phyloP scores from a whole-genome alignment of 805 yeast species.

The Wickerhamomyces sydowiorum region DNA sequence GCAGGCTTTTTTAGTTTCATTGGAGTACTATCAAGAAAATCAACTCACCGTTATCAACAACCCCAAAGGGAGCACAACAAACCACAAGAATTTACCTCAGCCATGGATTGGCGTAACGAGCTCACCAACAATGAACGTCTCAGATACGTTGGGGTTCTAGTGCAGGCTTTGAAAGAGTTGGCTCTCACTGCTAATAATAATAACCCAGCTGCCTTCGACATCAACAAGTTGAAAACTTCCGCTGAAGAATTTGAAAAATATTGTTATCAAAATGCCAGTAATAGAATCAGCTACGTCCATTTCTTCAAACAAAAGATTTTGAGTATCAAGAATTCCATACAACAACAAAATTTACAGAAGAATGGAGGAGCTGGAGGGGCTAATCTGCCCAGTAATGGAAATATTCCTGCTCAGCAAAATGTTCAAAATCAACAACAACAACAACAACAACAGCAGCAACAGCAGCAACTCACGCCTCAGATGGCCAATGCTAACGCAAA shows the following conservation, averaged over 20 bases:
- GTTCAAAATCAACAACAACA: constrained; percentile 13
- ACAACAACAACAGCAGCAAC: constrained; percentile 21
- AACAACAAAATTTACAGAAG: constrained; percentile 22
- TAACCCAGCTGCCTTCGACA: constrained; percentile 20
- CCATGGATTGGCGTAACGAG: constrained; percentile 23
- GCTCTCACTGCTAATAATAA: constrained; percentile 10
- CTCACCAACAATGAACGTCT: constrained; percentile 17
- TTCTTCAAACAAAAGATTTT: constrained; percentile 28
- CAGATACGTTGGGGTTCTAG: constrained; percentile 17
- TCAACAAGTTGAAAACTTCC: constrained; percentile 40
- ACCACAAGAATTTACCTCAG: too few relatives aligned
- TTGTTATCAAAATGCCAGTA: constrained; percentile 51
- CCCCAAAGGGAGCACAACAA: too few relatives aligned
- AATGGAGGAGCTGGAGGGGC: constrained; percentile 37
- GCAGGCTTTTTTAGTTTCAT: too few relatives aligned
- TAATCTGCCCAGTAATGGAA: constrained; percentile 34
- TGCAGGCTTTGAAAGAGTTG: constrained; percentile 19
- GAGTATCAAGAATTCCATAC: constrained; percentile 17
- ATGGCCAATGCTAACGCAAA: constrained; percentile 16
- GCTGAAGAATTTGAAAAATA: constrained; percentile 71
- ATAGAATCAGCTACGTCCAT: constrained; percentile 53
- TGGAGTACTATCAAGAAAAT: too few relatives aligned
- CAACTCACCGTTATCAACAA: background rate
- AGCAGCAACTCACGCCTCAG: constrained; percentile 13
- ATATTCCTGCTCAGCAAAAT: constrained; percentile 23